phyloP scores from a whole-genome alignment of 148 eudicot genomes.

The Cornus florida region DNA sequence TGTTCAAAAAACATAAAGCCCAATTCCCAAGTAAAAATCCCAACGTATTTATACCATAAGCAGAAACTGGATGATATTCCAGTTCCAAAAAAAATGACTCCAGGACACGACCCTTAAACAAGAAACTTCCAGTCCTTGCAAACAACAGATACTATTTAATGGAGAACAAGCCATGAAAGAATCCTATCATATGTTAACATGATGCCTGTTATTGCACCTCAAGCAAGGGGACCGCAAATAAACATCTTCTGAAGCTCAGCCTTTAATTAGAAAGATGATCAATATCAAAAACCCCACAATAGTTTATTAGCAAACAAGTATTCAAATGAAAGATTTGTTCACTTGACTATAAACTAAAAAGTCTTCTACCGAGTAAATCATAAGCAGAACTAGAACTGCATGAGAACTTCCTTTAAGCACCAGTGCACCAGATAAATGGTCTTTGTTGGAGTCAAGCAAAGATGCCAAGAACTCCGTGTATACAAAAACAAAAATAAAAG shows the following conservation, averaged over 20 bases:
- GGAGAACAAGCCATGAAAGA: neutral
- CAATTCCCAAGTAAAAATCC: too few relatives aligned
- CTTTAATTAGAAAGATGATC: neutral
- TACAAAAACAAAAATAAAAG: neutral
- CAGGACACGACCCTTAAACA: neutral
- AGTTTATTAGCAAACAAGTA: neutral
- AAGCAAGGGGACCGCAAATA: neutral
- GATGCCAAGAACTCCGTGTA: neutral
- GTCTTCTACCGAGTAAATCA: neutral
- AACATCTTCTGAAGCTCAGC: neutral
- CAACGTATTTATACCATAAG: too few relatives aligned
- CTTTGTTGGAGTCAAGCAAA: neutral
- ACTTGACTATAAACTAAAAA: too few relatives aligned
- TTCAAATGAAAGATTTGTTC: neutral
- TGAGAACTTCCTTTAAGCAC: neutral
- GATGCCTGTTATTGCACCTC: neutral
- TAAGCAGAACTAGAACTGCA: neutral
- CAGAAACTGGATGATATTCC: neutral
- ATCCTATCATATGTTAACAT: neutral
- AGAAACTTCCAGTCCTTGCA: neutral
- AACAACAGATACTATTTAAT: neutral
- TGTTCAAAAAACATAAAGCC: neutral
- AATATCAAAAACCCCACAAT: neutral
- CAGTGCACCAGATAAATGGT: neutral
- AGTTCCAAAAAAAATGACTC: neutral